Evolutionary conservation across 2,329 filamentous ascomycete genomes (phyloP), one percentile per base, ranked within the genome.

Genomic region (Colletotrichum cuscutae): DNA sequence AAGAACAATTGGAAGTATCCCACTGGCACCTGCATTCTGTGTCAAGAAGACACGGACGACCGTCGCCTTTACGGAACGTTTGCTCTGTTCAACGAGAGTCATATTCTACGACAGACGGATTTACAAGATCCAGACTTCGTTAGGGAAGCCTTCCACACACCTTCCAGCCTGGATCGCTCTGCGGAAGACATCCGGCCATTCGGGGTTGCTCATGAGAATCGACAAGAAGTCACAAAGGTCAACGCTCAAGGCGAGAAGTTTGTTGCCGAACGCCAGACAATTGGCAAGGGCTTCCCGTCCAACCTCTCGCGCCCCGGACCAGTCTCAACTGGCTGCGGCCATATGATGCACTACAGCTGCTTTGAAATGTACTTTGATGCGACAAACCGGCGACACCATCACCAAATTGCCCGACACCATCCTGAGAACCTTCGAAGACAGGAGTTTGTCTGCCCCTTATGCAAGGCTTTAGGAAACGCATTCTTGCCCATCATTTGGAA

Each of bases 311-410:
- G 89, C 32, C 86, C 89, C 22, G 97, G 95, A 0, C 94, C 96
- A 0, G 93, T 98, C 1, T 94, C 95, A 12, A 94, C 94, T 46
- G 95, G 96, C 11, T 99, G 97, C 82, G 97, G 97, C 3, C 97
- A 99, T 81, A 97, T 99, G 79, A 99, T 99, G 97, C 97, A 99
- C 81, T 98, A 94, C 81, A 91, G 90, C 76, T 99, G 97, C 83
- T 99, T 99, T 80, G 95, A 98, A 78, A 90, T 93, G 53, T 99
- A 98, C 79, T 93, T 94, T 76, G 90, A 94, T 58, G 95, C 96
- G 4, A 97, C 95, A 0, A 88, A 92, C 65, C 89, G 95, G 73
- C 90, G 97, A 52, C 97, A 99, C 80, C 90, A 90, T 24, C 94
- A 97, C 78, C 97, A 99, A 81, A 98, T 99, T 81, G 95, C 97